These are phyloP conservation scores for Leishmania turanica DNA, from an alignment of 208 protist genomes.

Conservation along the genomic window DNA sequence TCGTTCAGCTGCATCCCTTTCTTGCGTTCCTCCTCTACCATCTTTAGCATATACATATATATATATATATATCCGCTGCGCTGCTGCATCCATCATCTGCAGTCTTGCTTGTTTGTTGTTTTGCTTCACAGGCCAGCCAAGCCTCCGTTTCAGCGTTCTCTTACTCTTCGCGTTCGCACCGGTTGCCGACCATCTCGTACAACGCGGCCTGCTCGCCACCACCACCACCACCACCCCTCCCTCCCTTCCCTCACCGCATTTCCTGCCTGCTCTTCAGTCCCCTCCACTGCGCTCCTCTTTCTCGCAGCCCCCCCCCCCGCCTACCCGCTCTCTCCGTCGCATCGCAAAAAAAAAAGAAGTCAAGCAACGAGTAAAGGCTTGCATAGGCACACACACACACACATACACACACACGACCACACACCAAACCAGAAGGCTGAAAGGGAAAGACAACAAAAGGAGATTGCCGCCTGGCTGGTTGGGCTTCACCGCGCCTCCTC, in stretches of 20 bases:
- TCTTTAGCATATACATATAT: neutral
- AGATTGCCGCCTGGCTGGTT: no score
- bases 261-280: neutral
- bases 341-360: no score
- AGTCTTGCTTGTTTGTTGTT: neutral
- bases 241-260: neutral
- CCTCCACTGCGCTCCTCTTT: neutral
- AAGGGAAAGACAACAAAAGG: no score
- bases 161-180: neutral
- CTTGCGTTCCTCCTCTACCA: neutral
- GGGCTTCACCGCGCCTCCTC: neutral
- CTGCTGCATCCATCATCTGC: neutral
- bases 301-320: neutral
- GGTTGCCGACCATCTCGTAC: neutral
- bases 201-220: neutral
- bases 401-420: no score
- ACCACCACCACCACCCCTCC: neutral
- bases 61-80: neutral
- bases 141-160: neutral
- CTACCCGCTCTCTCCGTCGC: neutral
- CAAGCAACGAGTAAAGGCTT: no score
- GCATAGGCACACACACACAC: no score
- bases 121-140: neutral
- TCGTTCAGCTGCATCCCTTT: neutral
- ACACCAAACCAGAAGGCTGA: no score